Percentiles rank a stretch among this genome's conserved stretches.
Conservation (phyloP, 2,329 filamentous ascomycete genomes). For the Cladorrhinum sp. region DNA sequence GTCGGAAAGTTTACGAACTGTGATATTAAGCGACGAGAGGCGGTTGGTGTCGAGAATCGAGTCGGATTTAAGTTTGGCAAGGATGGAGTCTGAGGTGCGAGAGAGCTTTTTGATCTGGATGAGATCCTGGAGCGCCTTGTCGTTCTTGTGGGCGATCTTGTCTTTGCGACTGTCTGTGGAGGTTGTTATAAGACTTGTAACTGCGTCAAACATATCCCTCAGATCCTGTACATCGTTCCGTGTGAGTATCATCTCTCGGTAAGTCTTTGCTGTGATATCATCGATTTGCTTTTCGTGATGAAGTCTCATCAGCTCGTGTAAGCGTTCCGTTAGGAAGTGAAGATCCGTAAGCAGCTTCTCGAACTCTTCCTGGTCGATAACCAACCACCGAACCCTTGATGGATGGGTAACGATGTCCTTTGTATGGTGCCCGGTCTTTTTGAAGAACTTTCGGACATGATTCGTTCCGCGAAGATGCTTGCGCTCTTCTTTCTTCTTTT, state of each 20-base stretch:
- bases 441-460: slow-evolving; percentile 25
- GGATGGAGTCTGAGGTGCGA: slow-evolving; percentile 22
- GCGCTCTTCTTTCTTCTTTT: slow-evolving; percentile 21
- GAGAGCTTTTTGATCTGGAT: slow-evolving; percentile 26
- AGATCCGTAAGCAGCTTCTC: slow-evolving; percentile 24
- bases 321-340: slow-evolving; percentile 26
- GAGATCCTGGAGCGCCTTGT: slow-evolving; percentile 22
- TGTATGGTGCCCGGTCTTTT: slow-evolving; percentile 20
- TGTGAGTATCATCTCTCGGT: slow-evolving; percentile 28
- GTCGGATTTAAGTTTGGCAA: slow-evolving; percentile 16
- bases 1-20: slow-evolving; percentile 13
- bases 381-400: slow-evolving; percentile 25
- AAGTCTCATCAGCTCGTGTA: slow-evolving; percentile 27
- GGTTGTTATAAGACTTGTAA: slow-evolving; percentile 19
- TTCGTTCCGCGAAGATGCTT: slow-evolving; percentile 20
- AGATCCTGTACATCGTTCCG: slow-evolving; percentile 26
- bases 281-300: slow-evolving; percentile 24
- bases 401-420: slow-evolving; percentile 28
- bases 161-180: slow-evolving; percentile 13
- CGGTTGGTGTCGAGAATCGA: background rate
- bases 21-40: slow-evolving; percentile 9
- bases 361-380: slow-evolving; percentile 27
- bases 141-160: slow-evolving; percentile 14
- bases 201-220: slow-evolving; percentile 24
- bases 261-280: slow-evolving; percentile 28